Evolutionary conservation across 116 monocot genomes (phyloP).

Genomic region (Zostera marina): DNA sequence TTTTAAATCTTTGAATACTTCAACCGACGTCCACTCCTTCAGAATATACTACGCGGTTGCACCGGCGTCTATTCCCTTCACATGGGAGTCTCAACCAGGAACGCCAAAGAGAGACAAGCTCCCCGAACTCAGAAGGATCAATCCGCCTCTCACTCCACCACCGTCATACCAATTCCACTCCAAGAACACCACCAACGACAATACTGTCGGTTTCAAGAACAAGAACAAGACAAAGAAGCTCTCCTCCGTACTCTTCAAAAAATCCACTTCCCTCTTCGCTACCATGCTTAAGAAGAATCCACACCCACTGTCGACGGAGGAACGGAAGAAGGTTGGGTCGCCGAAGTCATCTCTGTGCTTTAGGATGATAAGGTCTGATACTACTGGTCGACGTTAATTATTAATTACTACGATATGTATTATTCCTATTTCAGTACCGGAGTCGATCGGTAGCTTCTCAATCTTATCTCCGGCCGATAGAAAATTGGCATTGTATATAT

Average conservation of each 20-base stretch:
- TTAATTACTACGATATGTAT: too few relatives aligned
- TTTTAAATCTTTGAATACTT: neutral
- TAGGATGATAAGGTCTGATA: neutral
- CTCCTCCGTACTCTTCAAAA: neutral
- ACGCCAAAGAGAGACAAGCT: neutral
- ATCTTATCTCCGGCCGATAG: too few relatives aligned
- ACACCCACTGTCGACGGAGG: neutral
- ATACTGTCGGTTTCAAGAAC: neutral
- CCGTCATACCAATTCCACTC: neutral
- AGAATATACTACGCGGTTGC: neutral
- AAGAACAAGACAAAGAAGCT: neutral
- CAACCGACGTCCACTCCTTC: neutral
- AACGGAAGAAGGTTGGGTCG: neutral
- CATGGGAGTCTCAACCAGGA: conserved; percentile 1
- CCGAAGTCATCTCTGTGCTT: neutral
- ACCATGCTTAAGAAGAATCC: neutral
- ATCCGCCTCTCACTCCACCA: conserved; percentile 1
- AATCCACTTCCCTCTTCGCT: neutral
- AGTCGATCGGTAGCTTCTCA: too few relatives aligned
- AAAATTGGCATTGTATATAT: too few relatives aligned
- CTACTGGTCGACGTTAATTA: too few relatives aligned
- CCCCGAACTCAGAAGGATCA: neutral
- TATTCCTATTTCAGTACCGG: too few relatives aligned
- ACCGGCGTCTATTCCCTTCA: neutral
- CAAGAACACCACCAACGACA: neutral